Percentiles rank a stretch among this genome's conserved stretches.
phyloP scores from a whole-genome alignment of 1,284 basidiomycete species.

The Microbotryum intermedium region DNA sequence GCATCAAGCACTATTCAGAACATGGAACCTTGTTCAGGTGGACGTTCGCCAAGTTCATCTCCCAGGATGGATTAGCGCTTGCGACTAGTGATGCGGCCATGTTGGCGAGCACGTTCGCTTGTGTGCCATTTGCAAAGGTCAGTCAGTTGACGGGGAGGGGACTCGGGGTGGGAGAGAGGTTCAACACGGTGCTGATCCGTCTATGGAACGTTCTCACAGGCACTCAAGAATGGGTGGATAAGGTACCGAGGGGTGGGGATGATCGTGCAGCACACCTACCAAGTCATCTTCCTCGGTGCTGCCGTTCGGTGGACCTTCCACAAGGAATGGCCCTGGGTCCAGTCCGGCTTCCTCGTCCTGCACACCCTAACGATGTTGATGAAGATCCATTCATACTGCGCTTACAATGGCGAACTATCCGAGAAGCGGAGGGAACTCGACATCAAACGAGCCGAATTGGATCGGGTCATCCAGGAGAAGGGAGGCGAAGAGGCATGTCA shows the following conservation, averaged over 20 bases:
- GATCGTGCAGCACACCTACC: slow-evolving; percentile 66
- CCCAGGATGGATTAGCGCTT: slow-evolving; percentile 70
- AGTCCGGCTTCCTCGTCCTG: slow-evolving; percentile 80
- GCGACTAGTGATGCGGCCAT: slow-evolving; percentile 76
- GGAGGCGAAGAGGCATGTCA: slow-evolving; percentile 47
- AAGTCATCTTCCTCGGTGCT: slow-evolving; percentile 57
- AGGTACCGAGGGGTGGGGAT: slow-evolving; percentile 65
- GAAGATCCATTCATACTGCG: slow-evolving; percentile 94
- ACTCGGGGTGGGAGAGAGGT: no score
- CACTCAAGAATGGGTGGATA: slow-evolving; percentile 64
- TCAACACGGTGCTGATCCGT: neutral
- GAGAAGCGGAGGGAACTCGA: slow-evolving; percentile 39
- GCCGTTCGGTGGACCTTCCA: slow-evolving; percentile 80
- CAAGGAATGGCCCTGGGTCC: slow-evolving; percentile 95
- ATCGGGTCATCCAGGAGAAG: slow-evolving; percentile 45
- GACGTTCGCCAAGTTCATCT: slow-evolving; percentile 79
- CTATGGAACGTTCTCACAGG: neutral
- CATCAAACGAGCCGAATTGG: slow-evolving; percentile 45
- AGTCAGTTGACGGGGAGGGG: neutral
- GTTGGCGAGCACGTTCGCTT: slow-evolving; percentile 62
- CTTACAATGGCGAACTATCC: slow-evolving; percentile 71
- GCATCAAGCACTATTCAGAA: slow-evolving; percentile 61
- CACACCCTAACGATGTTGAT: slow-evolving; percentile 85
- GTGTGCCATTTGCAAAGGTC: slow-evolving; percentile 72
- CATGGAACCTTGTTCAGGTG: slow-evolving; percentile 71